Conservation (phyloP, 495 filamentous ascomycete species). For the Xylaria venustula region DNA sequence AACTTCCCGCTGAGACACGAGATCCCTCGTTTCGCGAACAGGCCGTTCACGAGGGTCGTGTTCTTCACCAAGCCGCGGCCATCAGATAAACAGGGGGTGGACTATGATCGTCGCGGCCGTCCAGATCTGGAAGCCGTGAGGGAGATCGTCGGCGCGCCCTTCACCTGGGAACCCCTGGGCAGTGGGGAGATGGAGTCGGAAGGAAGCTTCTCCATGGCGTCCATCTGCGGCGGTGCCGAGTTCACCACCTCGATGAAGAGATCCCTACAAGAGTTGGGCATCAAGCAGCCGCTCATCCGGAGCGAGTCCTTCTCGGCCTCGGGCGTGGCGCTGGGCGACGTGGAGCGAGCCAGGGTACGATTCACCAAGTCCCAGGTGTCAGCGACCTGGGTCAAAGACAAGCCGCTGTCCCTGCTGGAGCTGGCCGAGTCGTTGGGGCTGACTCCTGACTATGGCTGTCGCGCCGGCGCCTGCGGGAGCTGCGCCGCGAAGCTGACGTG, state of each 20-base stretch:
- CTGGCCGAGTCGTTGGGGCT: conserved; percentile 9
- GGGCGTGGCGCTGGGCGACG: conserved; percentile 5
- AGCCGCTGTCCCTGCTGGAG: conserved; percentile 5
- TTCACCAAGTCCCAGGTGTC: conserved; percentile 8
- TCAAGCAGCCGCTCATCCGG: background rate
- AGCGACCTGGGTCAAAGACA: conserved; percentile 7
- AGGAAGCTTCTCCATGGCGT: conserved; percentile 2
- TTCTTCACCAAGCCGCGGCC: conserved; percentile 10
- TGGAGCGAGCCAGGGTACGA: conserved; percentile 1
- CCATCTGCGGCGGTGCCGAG: conserved; percentile 1
- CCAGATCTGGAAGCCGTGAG: background rate
- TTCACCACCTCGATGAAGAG: conserved; percentile 6
- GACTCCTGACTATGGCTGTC: conserved; percentile 11
- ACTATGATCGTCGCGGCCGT: conserved; percentile 10
- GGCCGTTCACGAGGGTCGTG: background rate
- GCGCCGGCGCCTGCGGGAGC: conserved; percentile 9
- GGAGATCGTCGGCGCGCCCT: background rate
- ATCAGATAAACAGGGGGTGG: background rate
- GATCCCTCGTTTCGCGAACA: background rate
- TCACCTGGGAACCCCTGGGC: conserved; percentile 6
- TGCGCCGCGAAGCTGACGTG: conserved; percentile 12
- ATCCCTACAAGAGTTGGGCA: background rate
- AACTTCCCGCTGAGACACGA: background rate
- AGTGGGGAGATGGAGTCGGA: conserved; percentile 3
- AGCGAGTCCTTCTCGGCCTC: conserved; percentile 14